Conservation (phyloP, 1,284 basidiomycete genomes). For the Cutaneotrichosporon sp. region DNA sequence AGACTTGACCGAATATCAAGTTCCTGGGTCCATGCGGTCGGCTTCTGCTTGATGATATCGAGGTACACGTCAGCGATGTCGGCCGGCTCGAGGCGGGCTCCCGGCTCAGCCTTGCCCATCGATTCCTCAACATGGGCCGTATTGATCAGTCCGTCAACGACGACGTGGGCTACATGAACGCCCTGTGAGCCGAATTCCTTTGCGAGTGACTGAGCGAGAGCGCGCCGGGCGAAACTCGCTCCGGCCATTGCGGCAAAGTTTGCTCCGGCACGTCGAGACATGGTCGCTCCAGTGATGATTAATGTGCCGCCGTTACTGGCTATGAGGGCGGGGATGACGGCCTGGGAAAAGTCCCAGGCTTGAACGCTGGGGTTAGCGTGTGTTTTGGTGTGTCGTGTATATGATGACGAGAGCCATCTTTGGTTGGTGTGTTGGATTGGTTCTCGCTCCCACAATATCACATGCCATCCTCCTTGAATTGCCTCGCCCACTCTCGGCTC, state of each 20-base stretch:
- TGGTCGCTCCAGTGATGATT: slow-evolving; percentile 51
- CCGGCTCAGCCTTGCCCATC: slow-evolving; percentile 34
- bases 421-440: too few relatives aligned
- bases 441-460: too few relatives aligned
- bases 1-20: slow-evolving; percentile 32
- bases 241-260: slow-evolving; percentile 43
- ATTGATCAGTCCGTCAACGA: slow-evolving; percentile 53
- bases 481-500: background rate
- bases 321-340: slow-evolving; percentile 40
- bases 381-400: too few relatives aligned
- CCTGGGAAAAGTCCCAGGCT: slow-evolving; percentile 43
- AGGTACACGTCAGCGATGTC: slow-evolving; percentile 39
- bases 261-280: slow-evolving; percentile 36
- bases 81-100: slow-evolving; percentile 19
- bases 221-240: slow-evolving; percentile 42
- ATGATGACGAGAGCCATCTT: too few relatives aligned
- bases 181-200: slow-evolving; percentile 54
- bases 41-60: slow-evolving; percentile 46
- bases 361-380: slow-evolving; percentile 3
- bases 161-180: slow-evolving; percentile 53
- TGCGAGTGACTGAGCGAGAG: slow-evolving; percentile 46
- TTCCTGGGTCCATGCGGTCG: slow-evolving; percentile 49
- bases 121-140: slow-evolving; percentile 32
- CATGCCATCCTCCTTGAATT: too few relatives aligned
- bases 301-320: slow-evolving; percentile 36